Conservation (phyloP, 129 eudicot species). For the Artemisia annua region DNA sequence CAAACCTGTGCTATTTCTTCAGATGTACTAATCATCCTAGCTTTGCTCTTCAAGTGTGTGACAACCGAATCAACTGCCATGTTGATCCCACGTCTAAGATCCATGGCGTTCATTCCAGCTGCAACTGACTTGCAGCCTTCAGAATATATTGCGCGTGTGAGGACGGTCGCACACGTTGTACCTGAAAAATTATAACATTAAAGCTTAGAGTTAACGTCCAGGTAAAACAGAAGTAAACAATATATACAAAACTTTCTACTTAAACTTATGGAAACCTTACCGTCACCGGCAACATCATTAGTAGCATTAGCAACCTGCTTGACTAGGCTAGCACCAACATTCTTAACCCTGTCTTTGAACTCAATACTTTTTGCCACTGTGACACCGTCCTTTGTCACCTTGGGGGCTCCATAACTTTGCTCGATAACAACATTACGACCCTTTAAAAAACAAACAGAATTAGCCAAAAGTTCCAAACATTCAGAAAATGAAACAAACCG, state of each 20-base stretch:
- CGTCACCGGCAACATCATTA: constrained; percentile 8
- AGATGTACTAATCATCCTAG: constrained; percentile 12
- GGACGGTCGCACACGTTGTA: background rate
- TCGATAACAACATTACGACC: constrained; percentile 3
- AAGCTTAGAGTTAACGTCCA: background rate
- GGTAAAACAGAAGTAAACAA: too few species aligned
- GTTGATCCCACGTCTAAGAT: constrained; percentile 17
- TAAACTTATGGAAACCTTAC: background rate
- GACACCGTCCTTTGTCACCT: constrained; percentile 10
- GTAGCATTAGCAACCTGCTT: constrained; percentile 12
- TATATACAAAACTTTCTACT: background rate
- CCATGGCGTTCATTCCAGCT: constrained; percentile 11
- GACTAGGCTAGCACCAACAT: constrained; percentile 8
- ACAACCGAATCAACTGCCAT: constrained; percentile 12
- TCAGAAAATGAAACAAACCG: background rate
- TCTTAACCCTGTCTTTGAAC: constrained; percentile 2
- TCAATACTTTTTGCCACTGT: constrained; percentile 7
- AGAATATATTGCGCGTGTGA: background rate
- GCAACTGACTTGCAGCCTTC: constrained; percentile 18
- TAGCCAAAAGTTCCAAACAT: background rate
- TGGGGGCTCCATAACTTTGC: constrained; percentile 4
- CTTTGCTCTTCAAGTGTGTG: constrained; percentile 8
- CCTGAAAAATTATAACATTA: background rate
- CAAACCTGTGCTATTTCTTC: constrained; percentile 15
- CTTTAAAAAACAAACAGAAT: background rate